phyloP scores from a whole-genome alignment of 306 rosid species.

The Dicorynia guianensis region DNA sequence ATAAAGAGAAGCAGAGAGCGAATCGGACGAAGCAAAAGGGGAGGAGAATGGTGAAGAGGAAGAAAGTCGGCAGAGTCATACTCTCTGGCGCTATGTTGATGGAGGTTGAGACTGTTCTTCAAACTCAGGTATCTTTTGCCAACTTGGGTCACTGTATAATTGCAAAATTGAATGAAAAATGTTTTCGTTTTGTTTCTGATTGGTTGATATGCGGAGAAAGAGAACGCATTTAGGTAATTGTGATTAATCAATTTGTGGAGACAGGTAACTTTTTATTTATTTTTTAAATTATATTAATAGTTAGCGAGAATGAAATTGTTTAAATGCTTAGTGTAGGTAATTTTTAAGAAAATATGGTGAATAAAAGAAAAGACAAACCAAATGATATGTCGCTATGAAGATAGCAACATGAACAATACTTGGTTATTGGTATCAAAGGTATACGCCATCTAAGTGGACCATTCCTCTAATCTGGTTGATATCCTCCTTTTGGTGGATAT shows the following conservation, averaged over 20 bases:
- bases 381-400: background rate
- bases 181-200: constrained; percentile 27
- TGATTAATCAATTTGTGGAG: constrained; percentile 8
- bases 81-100: constrained; percentile 83
- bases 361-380: background rate
- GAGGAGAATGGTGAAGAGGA: constrained; percentile 55
- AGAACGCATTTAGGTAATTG: background rate
- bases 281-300: background rate
- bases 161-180: constrained; percentile 22
- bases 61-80: constrained; percentile 56
- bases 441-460: background rate
- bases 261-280: background rate
- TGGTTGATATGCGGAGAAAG: background rate
- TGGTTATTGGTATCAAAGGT: background rate
- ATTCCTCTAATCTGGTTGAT: constrained; percentile 17
- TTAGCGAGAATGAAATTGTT: background rate
- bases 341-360: background rate
- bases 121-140: constrained; percentile 67
- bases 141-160: constrained; percentile 32
- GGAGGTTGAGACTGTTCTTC: constrained; percentile 89
- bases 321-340: constrained; percentile 8
- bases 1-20: constrained; percentile 43
- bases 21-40: constrained; percentile 50
- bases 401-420: constrained; percentile 5
- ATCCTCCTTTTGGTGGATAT: constrained; percentile 9